Conservation (phyloP, 139 green algal species). For the Zygnema circumcarinatum region DNA sequence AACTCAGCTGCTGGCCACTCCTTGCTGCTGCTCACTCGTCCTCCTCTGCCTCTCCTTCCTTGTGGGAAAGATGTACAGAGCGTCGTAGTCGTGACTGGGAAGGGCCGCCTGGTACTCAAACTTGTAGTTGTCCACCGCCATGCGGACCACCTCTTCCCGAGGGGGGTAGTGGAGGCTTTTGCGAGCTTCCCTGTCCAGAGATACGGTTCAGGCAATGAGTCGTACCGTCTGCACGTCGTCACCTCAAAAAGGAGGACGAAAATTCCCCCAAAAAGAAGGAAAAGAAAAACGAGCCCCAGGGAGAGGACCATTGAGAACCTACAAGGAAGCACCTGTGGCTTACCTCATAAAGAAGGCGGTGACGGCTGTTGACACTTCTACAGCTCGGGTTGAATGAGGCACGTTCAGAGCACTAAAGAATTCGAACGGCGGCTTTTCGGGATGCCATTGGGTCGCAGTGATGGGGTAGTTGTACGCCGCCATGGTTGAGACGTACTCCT, state of each 20-base stretch:
- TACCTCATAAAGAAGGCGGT: no score
- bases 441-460: slow-evolving; percentile 60
- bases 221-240: no score
- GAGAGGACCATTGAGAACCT: no score
- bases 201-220: no score
- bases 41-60: not conserved
- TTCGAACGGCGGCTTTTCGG: slow-evolving; percentile 49
- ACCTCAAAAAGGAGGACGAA: no score
- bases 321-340: no score
- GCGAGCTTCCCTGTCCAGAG: not conserved
- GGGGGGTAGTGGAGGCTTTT: slow-evolving; percentile 6
- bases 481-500: slow-evolving; percentile 47
- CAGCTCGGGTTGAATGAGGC: no score
- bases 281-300: no score
- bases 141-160: not conserved
- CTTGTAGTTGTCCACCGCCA: not conserved
- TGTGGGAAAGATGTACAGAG: slow-evolving; percentile 4
- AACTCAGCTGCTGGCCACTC: no score
- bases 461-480: slow-evolving; percentile 41
- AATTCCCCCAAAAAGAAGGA: no score
- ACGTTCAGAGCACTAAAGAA: no score
- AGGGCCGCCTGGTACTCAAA: not conserved
- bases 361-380: no score
- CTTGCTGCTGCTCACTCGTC: slow-evolving; percentile 4
- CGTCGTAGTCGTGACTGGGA: not conserved